A percentile compares a stretch with the other conserved stretches of the same genome.
Conservation (phyloP, 2,329 filamentous ascomycete genomes). For the Venturiaceae sp. region DNA sequence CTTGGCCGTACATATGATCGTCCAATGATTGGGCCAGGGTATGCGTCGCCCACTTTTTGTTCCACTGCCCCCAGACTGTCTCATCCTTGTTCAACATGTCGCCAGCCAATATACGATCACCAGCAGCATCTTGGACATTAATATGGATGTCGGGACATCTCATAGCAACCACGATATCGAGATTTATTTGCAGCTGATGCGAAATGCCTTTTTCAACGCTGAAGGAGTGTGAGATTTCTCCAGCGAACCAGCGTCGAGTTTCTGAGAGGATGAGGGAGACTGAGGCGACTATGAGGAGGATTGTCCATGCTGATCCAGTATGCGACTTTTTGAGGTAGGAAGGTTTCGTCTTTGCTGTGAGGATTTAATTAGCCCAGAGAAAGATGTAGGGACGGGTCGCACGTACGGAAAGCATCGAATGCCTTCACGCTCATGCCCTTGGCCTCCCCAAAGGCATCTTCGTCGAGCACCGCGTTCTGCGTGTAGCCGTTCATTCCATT, state of each 20-base stretch:
- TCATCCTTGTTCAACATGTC: conserved; percentile 62
- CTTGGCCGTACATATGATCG: conserved; percentile 28
- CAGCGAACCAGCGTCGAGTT: conserved; percentile 71
- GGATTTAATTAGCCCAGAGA: not conserved
- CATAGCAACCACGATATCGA: conserved; percentile 91
- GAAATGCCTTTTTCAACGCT: conserved; percentile 86
- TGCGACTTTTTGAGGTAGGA: conserved; percentile 80
- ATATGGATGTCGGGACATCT: conserved; percentile 78
- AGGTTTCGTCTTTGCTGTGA: conserved; percentile 68
- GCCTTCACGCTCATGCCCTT: conserved; percentile 58
- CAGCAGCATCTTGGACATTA: conserved; percentile 92
- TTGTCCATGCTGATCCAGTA: conserved; percentile 88
- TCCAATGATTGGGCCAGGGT: conserved; percentile 29
- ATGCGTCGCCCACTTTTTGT: conserved; percentile 44
- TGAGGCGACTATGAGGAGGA: conserved; percentile 68
- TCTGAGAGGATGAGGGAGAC: conserved; percentile 69
- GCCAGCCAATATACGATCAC: conserved; percentile 81
- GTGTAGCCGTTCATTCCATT: conserved; percentile 67
- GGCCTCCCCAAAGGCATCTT: conserved; percentile 71
- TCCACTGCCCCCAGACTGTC: conserved; percentile 78
- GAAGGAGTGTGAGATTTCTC: conserved; percentile 80
- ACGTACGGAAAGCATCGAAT: conserved; percentile 89
- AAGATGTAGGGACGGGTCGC: not conserved
- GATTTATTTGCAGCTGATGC: conserved; percentile 83
- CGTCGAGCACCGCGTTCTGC: conserved; percentile 55